Percentiles rank a stretch among this genome's conserved stretches.
These are phyloP conservation scores for Diaporthe sp. DNA, from an alignment of 2,329 filamentous ascomycete species.

Conservation along the genomic window DNA sequence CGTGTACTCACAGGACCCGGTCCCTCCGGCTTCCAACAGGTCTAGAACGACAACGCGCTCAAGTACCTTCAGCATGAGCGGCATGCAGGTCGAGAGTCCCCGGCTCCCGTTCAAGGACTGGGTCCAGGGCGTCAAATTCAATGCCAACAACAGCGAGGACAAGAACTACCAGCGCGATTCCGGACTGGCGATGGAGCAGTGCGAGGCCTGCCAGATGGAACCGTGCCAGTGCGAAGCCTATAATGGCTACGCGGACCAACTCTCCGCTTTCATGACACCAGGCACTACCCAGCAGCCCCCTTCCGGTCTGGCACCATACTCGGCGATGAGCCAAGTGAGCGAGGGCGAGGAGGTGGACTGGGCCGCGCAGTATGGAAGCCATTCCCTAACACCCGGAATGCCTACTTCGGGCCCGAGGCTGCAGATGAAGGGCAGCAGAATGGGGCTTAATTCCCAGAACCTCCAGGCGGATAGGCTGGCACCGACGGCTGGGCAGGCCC, in stretches of 20 bases:
- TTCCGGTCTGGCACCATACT: background rate
- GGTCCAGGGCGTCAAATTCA: slow-evolving; percentile 37
- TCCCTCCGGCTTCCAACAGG: background rate
- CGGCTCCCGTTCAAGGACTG: slow-evolving; percentile 39
- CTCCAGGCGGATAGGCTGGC: background rate
- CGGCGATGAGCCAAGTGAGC: background rate
- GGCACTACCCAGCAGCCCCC: background rate
- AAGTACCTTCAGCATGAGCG: slow-evolving; percentile 33
- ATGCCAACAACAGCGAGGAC: background rate
- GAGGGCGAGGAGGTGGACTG: slow-evolving; percentile 33
- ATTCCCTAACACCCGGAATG: background rate
- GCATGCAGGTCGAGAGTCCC: slow-evolving; percentile 37
- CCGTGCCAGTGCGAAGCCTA: slow-evolving; percentile 36
- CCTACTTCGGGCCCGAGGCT: background rate
- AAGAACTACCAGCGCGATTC: slow-evolving; percentile 35
- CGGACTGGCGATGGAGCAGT: slow-evolving; percentile 35
- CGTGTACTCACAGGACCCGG: slow-evolving; percentile 32
- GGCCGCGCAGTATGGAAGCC: slow-evolving; percentile 23
- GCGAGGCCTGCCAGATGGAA: slow-evolving; percentile 34
- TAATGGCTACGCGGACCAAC: slow-evolving; percentile 37
- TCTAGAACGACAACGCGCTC: slow-evolving; percentile 30
- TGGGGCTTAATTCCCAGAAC: background rate
- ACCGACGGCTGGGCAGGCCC: background rate
- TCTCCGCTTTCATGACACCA: slow-evolving; percentile 38
- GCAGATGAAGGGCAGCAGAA: slow-evolving; percentile 24